Conservation (phyloP, 2,329 filamentous ascomycete genomes). For the Penicillium sp. region DNA sequence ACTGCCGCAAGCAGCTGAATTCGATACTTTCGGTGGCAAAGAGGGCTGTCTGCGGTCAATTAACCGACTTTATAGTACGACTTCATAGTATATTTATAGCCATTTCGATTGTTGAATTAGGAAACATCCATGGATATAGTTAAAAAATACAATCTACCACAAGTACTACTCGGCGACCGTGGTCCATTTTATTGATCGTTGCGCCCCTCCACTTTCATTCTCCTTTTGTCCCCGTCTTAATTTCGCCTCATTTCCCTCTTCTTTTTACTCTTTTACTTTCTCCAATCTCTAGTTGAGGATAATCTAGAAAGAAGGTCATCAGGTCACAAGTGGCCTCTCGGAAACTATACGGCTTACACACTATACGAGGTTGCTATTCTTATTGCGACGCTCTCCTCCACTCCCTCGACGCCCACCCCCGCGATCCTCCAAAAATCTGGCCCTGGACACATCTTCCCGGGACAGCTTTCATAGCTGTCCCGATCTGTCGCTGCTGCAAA, state of each 20-base stretch:
- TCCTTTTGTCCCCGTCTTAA: conserved; percentile 1
- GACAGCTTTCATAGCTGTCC: conserved; percentile 45
- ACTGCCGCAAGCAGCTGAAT: conserved; percentile 16
- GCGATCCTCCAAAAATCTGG: conserved; percentile 38
- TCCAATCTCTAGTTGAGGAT: not conserved
- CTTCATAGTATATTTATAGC: not conserved
- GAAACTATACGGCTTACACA: conserved; percentile 6
- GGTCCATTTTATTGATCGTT: conserved; percentile 7
- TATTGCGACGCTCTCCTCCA: conserved; percentile 19
- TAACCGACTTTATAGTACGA: not conserved
- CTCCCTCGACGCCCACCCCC: conserved; percentile 22
- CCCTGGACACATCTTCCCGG: conserved; percentile 38
- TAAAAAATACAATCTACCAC: not conserved
- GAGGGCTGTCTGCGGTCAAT: conserved; percentile 10
- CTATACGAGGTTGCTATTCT: conserved; percentile 16
- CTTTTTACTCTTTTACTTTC: conserved; percentile 1
- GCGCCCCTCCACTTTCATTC: conserved; percentile 11
- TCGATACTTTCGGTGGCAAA: conserved; percentile 7
- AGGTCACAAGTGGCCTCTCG: conserved; percentile 7
- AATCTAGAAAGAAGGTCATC: not conserved
- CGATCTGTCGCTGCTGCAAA: conserved; percentile 40
- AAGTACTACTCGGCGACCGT: not conserved
- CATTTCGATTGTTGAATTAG: not conserved
- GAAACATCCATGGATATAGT: too few relatives aligned
- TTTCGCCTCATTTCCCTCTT: not conserved